These are phyloP conservation scores for Eucalyptus regnans DNA, from an alignment of 345 rosid species.

Conservation along the genomic window DNA sequence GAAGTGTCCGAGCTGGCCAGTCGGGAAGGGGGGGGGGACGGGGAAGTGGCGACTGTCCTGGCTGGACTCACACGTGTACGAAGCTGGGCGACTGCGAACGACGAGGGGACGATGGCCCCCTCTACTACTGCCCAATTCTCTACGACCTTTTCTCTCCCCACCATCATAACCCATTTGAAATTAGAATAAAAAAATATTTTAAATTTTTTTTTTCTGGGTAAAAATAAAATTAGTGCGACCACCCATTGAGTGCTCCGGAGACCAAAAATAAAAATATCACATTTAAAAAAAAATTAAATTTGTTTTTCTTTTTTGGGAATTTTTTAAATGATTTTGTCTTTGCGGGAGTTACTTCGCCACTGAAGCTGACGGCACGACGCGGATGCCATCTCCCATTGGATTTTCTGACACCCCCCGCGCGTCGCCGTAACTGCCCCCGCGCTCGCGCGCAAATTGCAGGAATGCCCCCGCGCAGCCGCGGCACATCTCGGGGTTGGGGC, in stretches of 20 bases:
- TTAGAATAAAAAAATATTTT: not conserved
- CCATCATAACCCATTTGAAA: not conserved
- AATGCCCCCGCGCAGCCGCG: not conserved
- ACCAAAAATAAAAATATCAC: not conserved
- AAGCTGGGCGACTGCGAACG: not conserved
- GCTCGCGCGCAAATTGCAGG: constrained; percentile 14
- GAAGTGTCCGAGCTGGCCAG: constrained; percentile 1
- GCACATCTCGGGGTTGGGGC: not conserved
- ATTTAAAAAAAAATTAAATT: no score
- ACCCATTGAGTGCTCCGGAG: not conserved
- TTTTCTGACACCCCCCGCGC: constrained; percentile 55
- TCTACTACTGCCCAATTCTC: not conserved
- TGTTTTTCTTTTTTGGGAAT: not conserved
- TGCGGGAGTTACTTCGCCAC: not conserved
- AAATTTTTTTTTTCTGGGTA: not conserved
- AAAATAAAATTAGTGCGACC: not conserved
- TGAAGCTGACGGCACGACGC: constrained; percentile 61
- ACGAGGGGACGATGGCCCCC: not conserved
- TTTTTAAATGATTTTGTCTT: not conserved
- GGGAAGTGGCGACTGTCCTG: not conserved
- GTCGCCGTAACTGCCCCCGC: not conserved
- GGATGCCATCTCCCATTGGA: constrained; percentile 57
- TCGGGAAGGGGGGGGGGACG: constrained; percentile 1
- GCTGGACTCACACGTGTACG: constrained; percentile 24
- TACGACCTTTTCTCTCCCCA: not conserved